Percentiles rank a stretch among this genome's conserved stretches.
Evolutionary conservation across 2,329 filamentous ascomycete genomes (phyloP).

Genomic region (Fusarium staphyleae): DNA sequence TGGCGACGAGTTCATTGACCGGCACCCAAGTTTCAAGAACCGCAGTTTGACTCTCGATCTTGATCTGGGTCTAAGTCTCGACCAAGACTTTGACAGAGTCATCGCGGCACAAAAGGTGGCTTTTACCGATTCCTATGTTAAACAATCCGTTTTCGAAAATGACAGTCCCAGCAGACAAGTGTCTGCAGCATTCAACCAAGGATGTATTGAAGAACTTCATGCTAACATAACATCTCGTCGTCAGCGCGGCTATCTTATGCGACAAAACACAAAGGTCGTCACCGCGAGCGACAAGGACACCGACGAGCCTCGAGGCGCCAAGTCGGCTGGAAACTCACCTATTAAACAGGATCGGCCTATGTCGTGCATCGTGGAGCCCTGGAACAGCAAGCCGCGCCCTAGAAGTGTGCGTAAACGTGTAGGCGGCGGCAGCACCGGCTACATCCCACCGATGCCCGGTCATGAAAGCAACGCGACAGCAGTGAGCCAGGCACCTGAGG

Average conservation of each 20-base stretch:
- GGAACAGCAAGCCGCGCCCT: slow-evolving; percentile 82
- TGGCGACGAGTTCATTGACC: slow-evolving; percentile 58
- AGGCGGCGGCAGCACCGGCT: slow-evolving; percentile 56
- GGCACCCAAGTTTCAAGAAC: slow-evolving; percentile 78
- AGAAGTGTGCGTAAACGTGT: slow-evolving; percentile 65
- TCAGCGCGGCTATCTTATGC: slow-evolving; percentile 98
- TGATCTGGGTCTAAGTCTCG: slow-evolving; percentile 84
- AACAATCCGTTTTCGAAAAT: slow-evolving; percentile 33
- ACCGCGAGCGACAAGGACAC: slow-evolving; percentile 82
- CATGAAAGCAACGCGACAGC: slow-evolving; percentile 80
- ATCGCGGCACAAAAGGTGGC: slow-evolving; percentile 96
- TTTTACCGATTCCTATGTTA: slow-evolving; percentile 35
- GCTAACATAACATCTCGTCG: slow-evolving; percentile 69
- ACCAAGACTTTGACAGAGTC: slow-evolving; percentile 92
- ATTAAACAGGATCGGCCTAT: slow-evolving; percentile 81
- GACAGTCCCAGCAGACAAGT: slow-evolving; percentile 53
- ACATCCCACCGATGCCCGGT: slow-evolving; percentile 84
- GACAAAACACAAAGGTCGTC: slow-evolving; percentile 97
- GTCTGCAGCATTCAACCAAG: slow-evolving; percentile 44
- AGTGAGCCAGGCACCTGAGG: slow-evolving; percentile 72
- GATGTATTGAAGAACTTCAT: slow-evolving; percentile 46
- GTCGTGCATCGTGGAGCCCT: slow-evolving; percentile 96
- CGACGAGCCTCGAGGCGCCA: slow-evolving; percentile 61
- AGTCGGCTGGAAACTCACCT: slow-evolving; percentile 72
- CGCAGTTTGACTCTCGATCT: slow-evolving; percentile 83